Conservation (phyloP, 1,284 basidiomycete species). For the Marasmius sp. region DNA sequence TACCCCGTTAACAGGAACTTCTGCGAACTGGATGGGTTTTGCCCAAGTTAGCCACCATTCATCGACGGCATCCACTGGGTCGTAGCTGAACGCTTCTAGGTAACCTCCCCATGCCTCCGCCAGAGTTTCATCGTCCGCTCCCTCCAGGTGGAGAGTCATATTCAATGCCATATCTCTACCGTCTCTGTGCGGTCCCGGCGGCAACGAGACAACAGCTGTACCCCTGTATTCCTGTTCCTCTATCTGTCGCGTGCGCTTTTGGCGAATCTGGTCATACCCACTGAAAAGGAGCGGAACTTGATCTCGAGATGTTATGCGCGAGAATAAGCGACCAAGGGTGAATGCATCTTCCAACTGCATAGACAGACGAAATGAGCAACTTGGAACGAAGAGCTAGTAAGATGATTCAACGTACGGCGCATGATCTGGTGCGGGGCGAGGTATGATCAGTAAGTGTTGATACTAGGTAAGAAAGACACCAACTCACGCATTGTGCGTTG, state of each 20-base stretch:
- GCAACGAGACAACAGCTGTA: conserved; percentile 7
- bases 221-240: conserved; percentile 12
- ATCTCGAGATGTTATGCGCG: conserved; percentile 5
- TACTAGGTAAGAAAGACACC: too few species aligned
- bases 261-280: conserved; percentile 14
- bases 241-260: conserved; percentile 6
- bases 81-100: conserved; percentile 17
- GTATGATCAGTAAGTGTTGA: neutral
- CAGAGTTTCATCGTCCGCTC: conserved; percentile 14
- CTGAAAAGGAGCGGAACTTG: conserved; percentile 15
- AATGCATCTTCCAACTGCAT: conserved; percentile 19
- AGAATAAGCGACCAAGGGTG: conserved; percentile 17
- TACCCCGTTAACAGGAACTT: neutral
- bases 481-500: too few species aligned
- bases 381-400: neutral
- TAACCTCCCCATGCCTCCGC: conserved; percentile 15
- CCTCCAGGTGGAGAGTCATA: conserved; percentile 9
- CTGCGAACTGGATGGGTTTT: neutral
- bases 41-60: conserved; percentile 24
- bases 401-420: neutral
- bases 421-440: neutral
- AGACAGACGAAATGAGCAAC: neutral
- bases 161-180: conserved; percentile 13
- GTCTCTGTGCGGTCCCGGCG: conserved; percentile 16
- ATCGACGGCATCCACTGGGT: conserved; percentile 21